A percentile compares a stretch with the other conserved stretches of the same genome.
These are phyloP conservation scores for Sarcocystis neurona DNA, from an alignment of 169 alveolate genomes.

Conservation along the genomic window DNA sequence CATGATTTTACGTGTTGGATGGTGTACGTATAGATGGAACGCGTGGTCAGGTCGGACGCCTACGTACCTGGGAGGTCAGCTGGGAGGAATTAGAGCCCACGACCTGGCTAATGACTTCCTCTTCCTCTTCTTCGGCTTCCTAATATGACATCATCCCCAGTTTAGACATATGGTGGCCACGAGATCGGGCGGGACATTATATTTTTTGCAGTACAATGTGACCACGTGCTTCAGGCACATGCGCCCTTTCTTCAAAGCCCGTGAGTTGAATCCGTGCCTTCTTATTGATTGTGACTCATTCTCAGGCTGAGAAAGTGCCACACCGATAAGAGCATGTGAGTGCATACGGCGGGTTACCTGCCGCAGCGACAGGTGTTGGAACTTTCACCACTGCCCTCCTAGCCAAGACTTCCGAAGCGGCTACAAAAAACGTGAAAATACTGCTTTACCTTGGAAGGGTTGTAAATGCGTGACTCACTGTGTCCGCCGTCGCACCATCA, in stretches of 20 bases:
- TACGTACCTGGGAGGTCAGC: not conserved
- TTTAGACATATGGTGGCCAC: too few relatives aligned
- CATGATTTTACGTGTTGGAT: too few relatives aligned
- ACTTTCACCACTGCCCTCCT: not conserved
- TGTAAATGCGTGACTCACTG: not conserved
- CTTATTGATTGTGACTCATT: not conserved
- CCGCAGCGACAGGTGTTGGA: not conserved
- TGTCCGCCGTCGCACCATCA: slow-evolving; percentile 2
- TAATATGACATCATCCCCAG: not conserved
- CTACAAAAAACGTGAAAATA: not conserved
- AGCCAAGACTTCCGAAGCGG: not conserved
- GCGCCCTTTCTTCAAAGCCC: too few relatives aligned
- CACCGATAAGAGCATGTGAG: not conserved
- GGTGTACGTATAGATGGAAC: too few relatives aligned
- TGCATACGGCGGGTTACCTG: not conserved
- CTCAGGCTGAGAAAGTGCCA: not conserved
- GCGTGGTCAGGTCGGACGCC: too few relatives aligned
- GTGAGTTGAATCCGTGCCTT: not conserved
- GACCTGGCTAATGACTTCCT: slow-evolving; percentile 3
- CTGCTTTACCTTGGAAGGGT: not conserved
- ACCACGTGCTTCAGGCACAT: too few relatives aligned
- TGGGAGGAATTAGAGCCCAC: not conserved
- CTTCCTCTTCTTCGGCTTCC: slow-evolving; percentile 33
- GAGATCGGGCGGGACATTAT: too few relatives aligned
- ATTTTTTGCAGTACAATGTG: too few relatives aligned